Conservation (phyloP, 257 asterid species). For the Primulina tabacum region DNA sequence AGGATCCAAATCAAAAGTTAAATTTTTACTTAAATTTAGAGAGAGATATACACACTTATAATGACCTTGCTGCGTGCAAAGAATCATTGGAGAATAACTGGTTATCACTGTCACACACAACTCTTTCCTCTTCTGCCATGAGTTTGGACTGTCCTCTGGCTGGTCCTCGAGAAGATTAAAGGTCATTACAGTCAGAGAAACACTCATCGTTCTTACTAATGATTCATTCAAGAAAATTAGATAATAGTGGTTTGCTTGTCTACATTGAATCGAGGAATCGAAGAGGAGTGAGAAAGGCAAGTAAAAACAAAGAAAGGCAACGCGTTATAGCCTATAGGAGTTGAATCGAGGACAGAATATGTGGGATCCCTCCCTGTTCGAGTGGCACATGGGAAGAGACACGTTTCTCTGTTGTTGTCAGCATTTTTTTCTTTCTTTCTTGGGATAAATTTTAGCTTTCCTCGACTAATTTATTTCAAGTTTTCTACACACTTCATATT, state of each 20-base stretch:
- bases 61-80: slow-evolving; percentile 93
- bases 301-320: neutral
- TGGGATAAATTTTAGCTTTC: no score
- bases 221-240: neutral
- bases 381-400: neutral
- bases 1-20: slow-evolving; percentile 20
- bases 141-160: slow-evolving; percentile 68
- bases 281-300: neutral
- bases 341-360: neutral
- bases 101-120: slow-evolving; percentile 84
- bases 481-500: no score
- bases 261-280: neutral
- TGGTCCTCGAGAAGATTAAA: slow-evolving; percentile 97
- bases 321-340: neutral
- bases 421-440: neutral
- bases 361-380: neutral
- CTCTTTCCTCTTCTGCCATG: slow-evolving; percentile 96
- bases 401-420: neutral
- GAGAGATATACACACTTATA: neutral
- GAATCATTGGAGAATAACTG: slow-evolving; percentile 82
- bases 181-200: slow-evolving; percentile 80
- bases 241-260: no score
- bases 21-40: neutral
- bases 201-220: slow-evolving; percentile 61
- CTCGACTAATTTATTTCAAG: no score